Conservation (phyloP, 768 basidiomycete genomes). For the Hygrophorus russula region DNA sequence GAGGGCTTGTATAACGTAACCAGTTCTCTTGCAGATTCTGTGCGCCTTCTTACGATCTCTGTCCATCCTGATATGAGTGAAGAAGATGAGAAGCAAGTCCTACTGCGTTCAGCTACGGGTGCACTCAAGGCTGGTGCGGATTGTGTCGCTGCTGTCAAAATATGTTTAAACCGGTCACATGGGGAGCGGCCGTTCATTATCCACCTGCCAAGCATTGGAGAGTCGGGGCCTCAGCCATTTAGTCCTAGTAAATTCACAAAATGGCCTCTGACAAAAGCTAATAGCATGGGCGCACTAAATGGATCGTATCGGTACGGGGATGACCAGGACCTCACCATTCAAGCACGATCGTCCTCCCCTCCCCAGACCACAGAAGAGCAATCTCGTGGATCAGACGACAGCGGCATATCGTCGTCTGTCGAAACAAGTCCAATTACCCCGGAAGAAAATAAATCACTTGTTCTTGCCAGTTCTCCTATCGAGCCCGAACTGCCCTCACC, state of each 20-base stretch:
- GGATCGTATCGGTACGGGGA: slow-evolving; percentile 30
- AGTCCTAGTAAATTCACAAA: slow-evolving; percentile 38
- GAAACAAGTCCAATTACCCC: slow-evolving; percentile 27
- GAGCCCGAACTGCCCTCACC: slow-evolving; percentile 40
- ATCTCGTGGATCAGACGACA: slow-evolving; percentile 41
- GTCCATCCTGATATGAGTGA: slow-evolving; percentile 42
- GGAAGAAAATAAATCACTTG: slow-evolving; percentile 27
- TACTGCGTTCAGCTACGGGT: slow-evolving; percentile 79
- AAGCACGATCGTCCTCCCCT: slow-evolving; percentile 29
- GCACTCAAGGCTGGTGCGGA: slow-evolving; percentile 84
- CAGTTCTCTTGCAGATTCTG: slow-evolving; percentile 77
- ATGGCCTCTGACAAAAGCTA: slow-evolving; percentile 20
- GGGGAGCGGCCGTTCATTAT: slow-evolving; percentile 57
- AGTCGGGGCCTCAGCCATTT: slow-evolving; percentile 30
- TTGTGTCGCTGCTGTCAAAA: slow-evolving; percentile 77
- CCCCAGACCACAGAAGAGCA: slow-evolving; percentile 22
- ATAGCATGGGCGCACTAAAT: slow-evolving; percentile 23
- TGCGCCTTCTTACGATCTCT: slow-evolving; percentile 59
- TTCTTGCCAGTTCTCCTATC: slow-evolving; percentile 20
- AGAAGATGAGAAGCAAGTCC: slow-evolving; percentile 69
- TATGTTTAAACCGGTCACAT: slow-evolving; percentile 58
- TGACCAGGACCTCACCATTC: slow-evolving; percentile 55
- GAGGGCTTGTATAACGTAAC: slow-evolving; percentile 79
- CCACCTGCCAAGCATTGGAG: slow-evolving; percentile 42
- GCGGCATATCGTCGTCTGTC: slow-evolving; percentile 31